Base-by-base conservation (phyloP, 345 rosid species). In the Tarenaya hassleriana region DNA sequence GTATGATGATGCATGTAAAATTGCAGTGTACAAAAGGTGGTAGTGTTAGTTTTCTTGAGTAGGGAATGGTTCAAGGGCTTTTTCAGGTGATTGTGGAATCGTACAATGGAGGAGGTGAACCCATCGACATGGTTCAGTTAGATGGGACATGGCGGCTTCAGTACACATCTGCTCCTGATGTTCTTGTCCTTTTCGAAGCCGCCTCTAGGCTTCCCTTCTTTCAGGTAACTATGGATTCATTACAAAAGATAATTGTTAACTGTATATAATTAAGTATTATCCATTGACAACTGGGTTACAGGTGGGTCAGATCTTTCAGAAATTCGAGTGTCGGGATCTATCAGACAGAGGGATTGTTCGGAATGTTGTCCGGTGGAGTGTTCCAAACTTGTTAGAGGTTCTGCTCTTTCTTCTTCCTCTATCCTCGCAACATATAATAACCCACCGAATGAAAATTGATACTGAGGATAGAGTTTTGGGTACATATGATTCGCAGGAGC, bases 141-240 rank as follows among this genome's bases (percentile, higher is more conserved):
- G 87, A 90, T 80, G 97, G 97, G 52, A 84, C 94, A 35, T 90
- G 97, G 97, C 83, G 97, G 11, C 71, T 90, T 48, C 96, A 86
- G 54, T 90, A 90, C 64, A 86, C 96, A 34, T 84, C 97, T 60
- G 97, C 97, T 11, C 75, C 81, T 9, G 97, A 90, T 71, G 96
- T 86, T 55, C 77, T 90, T 13, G 69, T 84, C 69, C 89, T 90
- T 5, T 52, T 90, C 7, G 94, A 90, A 73, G 70, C 97, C 62
- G 95, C 95, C 61, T 70, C 85, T 32, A 80, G 81, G 63, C 69
- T 90, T 69, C 96, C 96, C 14, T 82, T 90, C 69, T 79, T 90
- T 57, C 76, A 84, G 83, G 97, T 86, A 8, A 8, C 14, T 51
- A 29, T 19, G 51, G 56, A 39, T 31, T 35, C 10, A 54, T 38